Evolutionary conservation across 2,329 filamentous ascomycete genomes (phyloP), one percentile per base, ranked within the genome.

Genomic region (Aspergillus tanneri): DNA sequence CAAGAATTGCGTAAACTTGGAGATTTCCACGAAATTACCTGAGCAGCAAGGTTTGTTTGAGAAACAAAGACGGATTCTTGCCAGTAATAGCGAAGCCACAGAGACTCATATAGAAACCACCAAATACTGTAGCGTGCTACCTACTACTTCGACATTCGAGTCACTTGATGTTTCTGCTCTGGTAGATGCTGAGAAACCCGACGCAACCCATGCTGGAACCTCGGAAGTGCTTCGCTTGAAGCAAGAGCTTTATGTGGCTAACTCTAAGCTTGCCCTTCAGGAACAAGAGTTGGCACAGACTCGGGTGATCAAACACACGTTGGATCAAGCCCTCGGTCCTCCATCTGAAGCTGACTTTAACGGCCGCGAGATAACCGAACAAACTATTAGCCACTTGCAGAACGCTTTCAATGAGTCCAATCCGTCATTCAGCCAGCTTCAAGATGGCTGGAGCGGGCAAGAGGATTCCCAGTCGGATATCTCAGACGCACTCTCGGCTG

Each of bases 21-120:
- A 63, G 10, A 58, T 90, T 43, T 74, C 90, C 55, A 82, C 85
- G 47, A 87, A 85, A 64, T 77, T 92, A 39, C 82, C 82, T n/a
- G 84, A 90, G 66, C 86, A 90, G 61, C 82, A 86, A 61, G 73
- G 74, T 35, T 66, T 77, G n/a, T 69, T 85, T 41, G 75, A 75
- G 42, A 78, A 82, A 66, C 82, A 86, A 62, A 80, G 78, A 52
- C 75, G 81, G 48, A 74, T 75, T 43, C 64, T 81, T 35, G 45
- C 52, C 14, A 53, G 49, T 28, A 60, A 56, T 34, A 53, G 45
- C 30, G 47, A 49, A 10, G 43, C 55, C 1, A 24, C 49, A 24
- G 49, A 32, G n/a, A 43, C 18, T 7, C 50, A 60, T 24, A 38
- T 48, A 24, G 58, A 63, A 16, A 45, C 51, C n/a, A 58, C 61